Evolutionary conservation across 345 rosid species (phyloP).

Genomic region (Melastoma malabathricum): DNA sequence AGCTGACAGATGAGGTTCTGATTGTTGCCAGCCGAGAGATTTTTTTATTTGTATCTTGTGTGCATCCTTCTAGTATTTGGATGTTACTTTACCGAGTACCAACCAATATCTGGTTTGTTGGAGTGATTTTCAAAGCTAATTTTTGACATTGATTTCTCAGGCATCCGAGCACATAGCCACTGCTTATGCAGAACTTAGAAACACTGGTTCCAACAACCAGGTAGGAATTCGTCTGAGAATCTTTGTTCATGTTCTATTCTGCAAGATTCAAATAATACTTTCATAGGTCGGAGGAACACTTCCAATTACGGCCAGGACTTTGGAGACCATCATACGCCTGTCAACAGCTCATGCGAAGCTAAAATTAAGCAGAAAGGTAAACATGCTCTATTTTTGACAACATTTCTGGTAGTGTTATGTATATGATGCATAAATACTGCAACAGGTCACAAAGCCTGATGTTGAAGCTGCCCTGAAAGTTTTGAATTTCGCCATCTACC

Average conservation of each 20-base stretch:
- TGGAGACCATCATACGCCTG: slow-evolving; percentile 94
- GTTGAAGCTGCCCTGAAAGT: slow-evolving; percentile 89
- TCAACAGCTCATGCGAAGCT: slow-evolving; percentile 96
- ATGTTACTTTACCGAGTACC: too few relatives aligned
- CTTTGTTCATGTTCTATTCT: too few relatives aligned
- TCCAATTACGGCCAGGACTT: slow-evolving; percentile 93
- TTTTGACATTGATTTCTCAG: slow-evolving; percentile 21
- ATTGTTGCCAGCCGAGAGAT: background rate
- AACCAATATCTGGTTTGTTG: too few relatives aligned
- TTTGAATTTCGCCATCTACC: slow-evolving; percentile 92
- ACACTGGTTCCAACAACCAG: slow-evolving; percentile 43
- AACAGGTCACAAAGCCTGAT: slow-evolving; percentile 61
- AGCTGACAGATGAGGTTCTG: slow-evolving; percentile 83
- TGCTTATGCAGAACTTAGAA: slow-evolving; percentile 90
- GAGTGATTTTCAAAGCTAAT: background rate
- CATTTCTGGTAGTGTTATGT: background rate
- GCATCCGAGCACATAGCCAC: slow-evolving; percentile 89
- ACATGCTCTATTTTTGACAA: background rate
- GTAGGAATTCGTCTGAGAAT: background rate
- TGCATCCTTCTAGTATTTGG: too few relatives aligned
- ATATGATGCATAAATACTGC: slow-evolving; percentile 5
- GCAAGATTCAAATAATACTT: background rate
- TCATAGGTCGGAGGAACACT: slow-evolving; percentile 95
- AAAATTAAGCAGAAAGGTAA: slow-evolving; percentile 83
- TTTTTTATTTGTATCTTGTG: background rate